phyloP scores from a whole-genome alignment of 2,329 filamentous ascomycete species.

The Colletotrichum zoysiae region DNA sequence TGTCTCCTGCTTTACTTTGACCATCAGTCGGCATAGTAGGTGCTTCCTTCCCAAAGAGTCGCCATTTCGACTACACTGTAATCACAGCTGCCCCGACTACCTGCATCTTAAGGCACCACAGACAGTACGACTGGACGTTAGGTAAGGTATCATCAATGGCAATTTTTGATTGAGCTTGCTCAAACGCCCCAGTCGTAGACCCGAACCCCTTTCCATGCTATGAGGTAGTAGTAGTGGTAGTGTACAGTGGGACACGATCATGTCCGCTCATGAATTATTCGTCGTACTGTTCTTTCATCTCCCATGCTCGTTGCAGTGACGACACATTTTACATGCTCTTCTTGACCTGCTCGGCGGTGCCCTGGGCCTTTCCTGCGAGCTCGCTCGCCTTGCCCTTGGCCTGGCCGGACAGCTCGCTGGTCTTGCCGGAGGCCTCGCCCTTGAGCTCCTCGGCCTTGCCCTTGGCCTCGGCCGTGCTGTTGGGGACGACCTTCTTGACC shows the following conservation, averaged over 20 bases:
- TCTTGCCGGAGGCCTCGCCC: slow-evolving; percentile 57
- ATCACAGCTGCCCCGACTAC: neutral
- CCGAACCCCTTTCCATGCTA: slow-evolving; percentile 24
- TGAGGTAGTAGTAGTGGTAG: slow-evolving; percentile 24
- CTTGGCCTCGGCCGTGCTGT: slow-evolving; percentile 54
- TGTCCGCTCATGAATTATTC: slow-evolving; percentile 1
- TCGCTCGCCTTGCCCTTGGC: slow-evolving; percentile 52
- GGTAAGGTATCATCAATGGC: neutral
- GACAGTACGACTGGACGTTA: neutral
- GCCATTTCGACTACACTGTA: neutral
- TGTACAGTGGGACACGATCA: slow-evolving; percentile 10
- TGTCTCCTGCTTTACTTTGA: neutral
- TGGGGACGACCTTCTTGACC: slow-evolving; percentile 59
- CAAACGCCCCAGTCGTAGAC: slow-evolving; percentile 12
- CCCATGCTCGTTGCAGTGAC: neutral
- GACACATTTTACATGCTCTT: slow-evolving; percentile 46
- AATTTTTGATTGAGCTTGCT: slow-evolving; percentile 14
- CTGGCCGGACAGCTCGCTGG: slow-evolving; percentile 51
- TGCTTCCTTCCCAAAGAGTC: neutral
- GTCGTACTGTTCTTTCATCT: neutral
- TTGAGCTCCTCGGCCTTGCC: slow-evolving; percentile 54
- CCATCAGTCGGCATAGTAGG: neutral
- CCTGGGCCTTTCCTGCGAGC: slow-evolving; percentile 57
- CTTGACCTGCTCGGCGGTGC: slow-evolving; percentile 56
- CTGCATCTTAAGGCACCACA: neutral